Evolutionary conservation across 2,329 filamentous ascomycete genomes (phyloP), one percentile per base, ranked within the genome.

Genomic region (Acarospora socialis): DNA sequence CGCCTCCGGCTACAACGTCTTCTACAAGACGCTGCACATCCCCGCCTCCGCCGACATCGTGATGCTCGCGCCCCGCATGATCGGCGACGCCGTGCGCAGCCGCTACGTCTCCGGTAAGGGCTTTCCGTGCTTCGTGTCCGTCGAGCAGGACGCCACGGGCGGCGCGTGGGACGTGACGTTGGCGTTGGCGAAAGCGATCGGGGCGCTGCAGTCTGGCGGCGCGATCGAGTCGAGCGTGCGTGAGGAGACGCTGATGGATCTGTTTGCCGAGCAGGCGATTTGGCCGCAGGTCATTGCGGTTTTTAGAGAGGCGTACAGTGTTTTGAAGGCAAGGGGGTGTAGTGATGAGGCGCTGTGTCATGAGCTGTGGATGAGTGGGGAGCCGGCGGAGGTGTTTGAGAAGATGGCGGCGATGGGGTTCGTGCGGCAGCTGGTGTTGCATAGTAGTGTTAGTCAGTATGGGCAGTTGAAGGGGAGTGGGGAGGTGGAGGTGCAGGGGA

Each of bases 401-500:
- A 43, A 44, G 30, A 37, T 34, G 9, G 43, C 40, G 7, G 42
- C 44, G 14, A 42, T 44, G 17, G 39, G 42, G 3, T 45, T 45
- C 21, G 41, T 44, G 14, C 29, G 33, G 23, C 42, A 45, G 19
- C 34, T 45, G 12, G 28, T 32, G 1, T 36, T 38, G 13, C 42
- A 44, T 19, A 41, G 36, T 21, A 38, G 35, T 22, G 42, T 44
- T 7, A 45, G 42, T 29, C 40, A 45, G 33, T 45, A 45, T 24
- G 42, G 43, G 8, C 43, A 45, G 32, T 34, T 45, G n/a, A 43
- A 40, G 19, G 41, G 42, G 2, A 45, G 23, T 55, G 49, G 35
- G 44, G 45, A 4, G 47, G 40, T 14, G 52, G 53, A 20, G 53
- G 53, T 21, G 45, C 44, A 28, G 52, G 51, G 7, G 45, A 45